Evolutionary conservation across 805 yeast species (phyloP), one percentile per base, ranked within the genome.

Genomic region (Lachancea nothofagi): DNA sequence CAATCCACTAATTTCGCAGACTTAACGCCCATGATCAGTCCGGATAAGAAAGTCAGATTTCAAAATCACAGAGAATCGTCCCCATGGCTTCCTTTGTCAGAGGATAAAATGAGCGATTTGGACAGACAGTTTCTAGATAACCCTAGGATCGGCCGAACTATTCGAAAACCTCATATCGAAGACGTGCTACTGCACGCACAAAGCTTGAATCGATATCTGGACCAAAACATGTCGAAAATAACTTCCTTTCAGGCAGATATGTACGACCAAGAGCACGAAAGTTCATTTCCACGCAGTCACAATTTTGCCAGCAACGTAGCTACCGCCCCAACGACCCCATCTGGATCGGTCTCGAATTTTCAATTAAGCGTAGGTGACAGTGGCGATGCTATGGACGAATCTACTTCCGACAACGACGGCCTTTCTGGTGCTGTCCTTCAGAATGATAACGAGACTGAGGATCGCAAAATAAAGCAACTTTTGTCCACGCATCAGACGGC

Each of bases 321-420:
- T 9, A 43, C 43, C 4, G 43, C 41, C n/a, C 40, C 38, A 12
- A 38, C 39, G 8, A 33, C 45, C 14, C 23, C 40, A 14, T 40
- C 46, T n/a, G 59, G 55, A 2, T 53, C 59, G 2, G 41, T 46
- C 14, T 55, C 63, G 3, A 58, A 58, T 35, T 58, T 58, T 27
- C 54, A 47, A 14, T 38, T 58, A 29, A 57, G 60, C 38, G 63
- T 53, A n/a, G 33, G 39, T 24, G 57, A 48, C 15, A 26, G 23
- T 5, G 33, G 43, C 31, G 43, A 43, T 15, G 21, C n/a, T 6
- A 25, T 24, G 15, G 41, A 40, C 18, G 42, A 36, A 7, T 17
- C 14, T 10, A 19, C 26, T 15, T 24, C 32, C 7, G 36, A 29
- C 26, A 35, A 36, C 24, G 36, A 30, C 8, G 15, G 22, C 12